phyloP scores from a whole-genome alignment of 2,329 filamentous ascomycete genomes.

The Grosmannia huntii region DNA sequence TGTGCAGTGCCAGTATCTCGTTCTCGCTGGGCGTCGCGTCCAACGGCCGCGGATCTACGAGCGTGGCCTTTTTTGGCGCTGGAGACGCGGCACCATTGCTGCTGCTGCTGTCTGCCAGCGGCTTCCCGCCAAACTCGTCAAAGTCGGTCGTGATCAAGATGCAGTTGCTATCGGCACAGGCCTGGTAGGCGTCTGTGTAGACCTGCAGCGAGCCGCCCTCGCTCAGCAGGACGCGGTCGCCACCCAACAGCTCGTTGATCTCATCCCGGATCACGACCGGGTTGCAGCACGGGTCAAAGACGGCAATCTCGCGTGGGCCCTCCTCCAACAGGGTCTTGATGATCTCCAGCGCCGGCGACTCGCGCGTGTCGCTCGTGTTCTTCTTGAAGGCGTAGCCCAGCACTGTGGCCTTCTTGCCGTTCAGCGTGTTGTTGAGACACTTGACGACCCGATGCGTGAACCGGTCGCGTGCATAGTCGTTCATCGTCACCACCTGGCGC shows the following conservation, averaged over 20 bases:
- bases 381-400: conserved; percentile 74
- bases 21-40: conserved; percentile 25
- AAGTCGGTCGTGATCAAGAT: conserved; percentile 43
- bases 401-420: conserved; percentile 57
- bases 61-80: conserved; percentile 18
- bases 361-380: conserved; percentile 62
- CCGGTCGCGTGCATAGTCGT: conserved; percentile 59
- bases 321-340: conserved; percentile 54
- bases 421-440: conserved; percentile 53
- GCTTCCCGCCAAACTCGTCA: conserved; percentile 35
- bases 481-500: conserved; percentile 61
- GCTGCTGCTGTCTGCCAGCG: neutral
- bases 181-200: conserved; percentile 35
- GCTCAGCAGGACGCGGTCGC: conserved; percentile 17
- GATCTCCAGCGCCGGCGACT: conserved; percentile 56
- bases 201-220: conserved; percentile 32
- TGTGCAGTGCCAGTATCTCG: conserved; percentile 35
- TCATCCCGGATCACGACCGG: conserved; percentile 36
- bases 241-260: conserved; percentile 31
- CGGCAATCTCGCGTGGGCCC: conserved; percentile 47
- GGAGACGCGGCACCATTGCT: neutral
- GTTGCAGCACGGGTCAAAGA: conserved; percentile 55
- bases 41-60: conserved; percentile 35
- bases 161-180: conserved; percentile 35
- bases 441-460: conserved; percentile 55